Evolutionary conservation across 192 early-diverging fungal genomes (phyloP), one percentile per base, ranked within the genome.

Genomic region (Obelidium mucronatum): DNA sequence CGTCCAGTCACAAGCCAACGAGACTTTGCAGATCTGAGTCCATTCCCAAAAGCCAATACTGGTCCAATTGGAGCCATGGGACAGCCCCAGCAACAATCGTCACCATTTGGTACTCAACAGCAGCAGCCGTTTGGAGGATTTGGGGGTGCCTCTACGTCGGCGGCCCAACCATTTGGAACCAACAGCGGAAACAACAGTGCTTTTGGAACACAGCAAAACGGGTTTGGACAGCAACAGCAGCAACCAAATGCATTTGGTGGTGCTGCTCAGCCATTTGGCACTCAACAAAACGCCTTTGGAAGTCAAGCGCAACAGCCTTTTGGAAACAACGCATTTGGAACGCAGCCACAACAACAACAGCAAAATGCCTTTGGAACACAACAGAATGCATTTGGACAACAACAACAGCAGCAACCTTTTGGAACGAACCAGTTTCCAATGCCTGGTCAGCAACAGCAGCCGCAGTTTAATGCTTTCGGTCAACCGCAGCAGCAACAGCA

Each of bases 291-390:
- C 28, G 42, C 67, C 8, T 69, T 73, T 73, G 64, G 53, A 8
- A n/a, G 6, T 8, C 58, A 56, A 30, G 40, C 66, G 31, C 77
- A 79, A 51, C 75, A 77, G 58, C 53, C 69, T 48, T 76, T 76
- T 73, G 78, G 78, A n/a, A 26, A 33, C 19, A 75, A 59, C 24
- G 58, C 58, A 13, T 60, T 60, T 34, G 58, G 58, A 6, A 24
- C 13, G 13, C 19, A 17, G 11, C 13, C 17, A n/a, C n/a, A n/a
- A n/a, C 73, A 75, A 44, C 73, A 61, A 40, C 24, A 33, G 26
- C 33, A 26, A 26, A 26, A 60, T 13, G 58, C 58, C 24, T 64
- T 64, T 64, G 62, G 62, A 13, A 8, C 19, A 63, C 78, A 54
- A 31, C 22, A 33, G 15, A n/a, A 48, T 8, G 24, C 31, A 15